phyloP scores from a whole-genome alignment of 2,329 filamentous ascomycete species.

The Coniochaeta ligniaria region DNA sequence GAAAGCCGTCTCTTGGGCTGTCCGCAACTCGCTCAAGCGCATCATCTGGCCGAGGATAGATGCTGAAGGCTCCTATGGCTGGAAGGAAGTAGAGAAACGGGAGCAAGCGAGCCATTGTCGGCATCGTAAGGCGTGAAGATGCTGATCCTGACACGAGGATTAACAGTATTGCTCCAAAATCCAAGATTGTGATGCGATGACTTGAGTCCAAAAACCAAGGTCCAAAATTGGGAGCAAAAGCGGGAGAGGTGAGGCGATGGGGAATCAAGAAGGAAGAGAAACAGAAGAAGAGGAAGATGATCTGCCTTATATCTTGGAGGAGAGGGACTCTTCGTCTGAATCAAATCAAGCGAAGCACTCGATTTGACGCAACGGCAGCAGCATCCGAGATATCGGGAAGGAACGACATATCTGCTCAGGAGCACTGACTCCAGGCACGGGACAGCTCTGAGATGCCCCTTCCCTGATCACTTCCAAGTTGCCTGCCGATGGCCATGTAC shows the following conservation, averaged over 20 bases:
- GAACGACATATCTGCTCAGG: not conserved
- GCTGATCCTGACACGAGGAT: not conserved
- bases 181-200: not conserved
- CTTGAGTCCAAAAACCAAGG: not conserved
- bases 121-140: not conserved
- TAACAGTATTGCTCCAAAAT: constrained; percentile 2
- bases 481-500: too few relatives aligned
- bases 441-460: not conserved
- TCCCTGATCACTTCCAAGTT: not conserved
- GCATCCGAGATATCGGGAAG: not conserved
- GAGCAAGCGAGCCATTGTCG: not conserved
- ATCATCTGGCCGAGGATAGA: not conserved
- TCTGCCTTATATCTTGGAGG: not conserved
- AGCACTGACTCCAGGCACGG: too few relatives aligned
- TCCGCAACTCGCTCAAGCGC: not conserved
- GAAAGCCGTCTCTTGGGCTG: not conserved
- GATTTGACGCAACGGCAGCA: not conserved
- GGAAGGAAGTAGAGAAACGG: not conserved
- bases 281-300: not conserved
- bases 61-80: not conserved
- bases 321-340: not conserved
- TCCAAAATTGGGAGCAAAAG: constrained; percentile 1
- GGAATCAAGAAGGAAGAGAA: not conserved
- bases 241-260: not conserved
- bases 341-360: not conserved